These are phyloP conservation scores for Aspergillus neotritici DNA, from an alignment of 2,329 filamentous ascomycete genomes.

Conservation along the genomic window DNA sequence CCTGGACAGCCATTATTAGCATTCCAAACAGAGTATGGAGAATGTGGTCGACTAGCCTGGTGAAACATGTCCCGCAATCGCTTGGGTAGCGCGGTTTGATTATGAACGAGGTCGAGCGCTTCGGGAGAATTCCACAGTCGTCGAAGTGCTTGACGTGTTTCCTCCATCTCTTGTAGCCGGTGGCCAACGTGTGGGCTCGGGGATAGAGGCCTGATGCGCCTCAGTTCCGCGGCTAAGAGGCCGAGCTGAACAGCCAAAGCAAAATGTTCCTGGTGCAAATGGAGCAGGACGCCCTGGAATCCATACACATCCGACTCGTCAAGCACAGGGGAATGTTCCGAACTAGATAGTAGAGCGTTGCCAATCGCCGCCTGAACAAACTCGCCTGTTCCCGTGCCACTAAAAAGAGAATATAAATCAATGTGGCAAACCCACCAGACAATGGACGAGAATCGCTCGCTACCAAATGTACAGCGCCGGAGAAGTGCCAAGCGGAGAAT, in stretches of 20 bases:
- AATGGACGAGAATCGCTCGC: constrained; percentile 47
- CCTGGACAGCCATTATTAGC: constrained; percentile 9
- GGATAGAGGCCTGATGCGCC: constrained; percentile 28
- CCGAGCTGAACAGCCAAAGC: constrained; percentile 43
- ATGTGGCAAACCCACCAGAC: constrained; percentile 52
- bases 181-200: constrained; percentile 18
- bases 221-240: constrained; percentile 38
- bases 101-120: constrained; percentile 31
- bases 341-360: constrained; percentile 44
- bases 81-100: constrained; percentile 33
- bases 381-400: constrained; percentile 47
- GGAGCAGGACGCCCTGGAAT: too few relatives aligned
- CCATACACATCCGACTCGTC: constrained; percentile 26
- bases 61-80: constrained; percentile 38
- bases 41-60: constrained; percentile 34
- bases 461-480: constrained; percentile 40
- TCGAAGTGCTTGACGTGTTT: constrained; percentile 33
- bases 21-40: not conserved
- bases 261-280: constrained; percentile 42
- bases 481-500: constrained; percentile 47
- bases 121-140: constrained; percentile 36
- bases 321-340: constrained; percentile 34
- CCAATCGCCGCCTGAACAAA: constrained; percentile 46
- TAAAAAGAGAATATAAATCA: constrained; percentile 52
- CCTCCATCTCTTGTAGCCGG: constrained; percentile 30